Base-by-base conservation (phyloP, 2,329 filamentous ascomycete species). In the Ramularia collo-cygni region DNA sequence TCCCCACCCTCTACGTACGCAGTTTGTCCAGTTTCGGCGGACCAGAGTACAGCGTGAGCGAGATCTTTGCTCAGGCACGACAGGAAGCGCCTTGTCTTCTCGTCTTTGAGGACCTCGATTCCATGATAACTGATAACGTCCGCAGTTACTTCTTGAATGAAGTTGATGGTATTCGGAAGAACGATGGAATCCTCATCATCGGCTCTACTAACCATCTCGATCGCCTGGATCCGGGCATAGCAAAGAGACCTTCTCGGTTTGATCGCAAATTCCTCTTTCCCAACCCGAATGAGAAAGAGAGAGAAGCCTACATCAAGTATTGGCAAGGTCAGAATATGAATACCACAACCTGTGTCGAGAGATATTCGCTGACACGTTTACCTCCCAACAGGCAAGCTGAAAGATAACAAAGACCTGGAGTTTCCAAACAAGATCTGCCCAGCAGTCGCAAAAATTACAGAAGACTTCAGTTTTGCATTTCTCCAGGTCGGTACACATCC, bases 111-210 rank as follows among this genome's bases (percentile, higher is more conserved):
- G 82, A 85, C 47, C 69, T 85, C 4, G 82, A 85, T 56, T 78
- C 74, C 7, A 71, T 85, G 24, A 73, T 85, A 31, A 70, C 69
- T 8, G 74, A 79, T 38, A 48, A 56, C 2, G 75, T 81, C 10
- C 69, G 81, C 18, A 77, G 72, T 37, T 85, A 83, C 64, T 85
- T 85, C 62, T 67, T 85, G 34, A 85, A 85, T 55, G 79, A 85
- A 59, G 75, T 85, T 3, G 81, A 85, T 46, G 81, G 81, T 0
- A 72, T 85, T 8, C 75, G 76, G 51, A 73, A 69, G 47, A 85
- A 85, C 48, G 77, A 85, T 48, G 81, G 81, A 8, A 83, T 85
- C 39, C 71, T 84, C 46, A 83, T 85, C 68, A 54, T 63, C 6
- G 60, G 58, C 14, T 57, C 54, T 2, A 63, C 60, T 0, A 63